These are phyloP conservation scores for Colletotrichum gigasporum DNA, from an alignment of 2,329 filamentous ascomycete species.

Conservation along the genomic window DNA sequence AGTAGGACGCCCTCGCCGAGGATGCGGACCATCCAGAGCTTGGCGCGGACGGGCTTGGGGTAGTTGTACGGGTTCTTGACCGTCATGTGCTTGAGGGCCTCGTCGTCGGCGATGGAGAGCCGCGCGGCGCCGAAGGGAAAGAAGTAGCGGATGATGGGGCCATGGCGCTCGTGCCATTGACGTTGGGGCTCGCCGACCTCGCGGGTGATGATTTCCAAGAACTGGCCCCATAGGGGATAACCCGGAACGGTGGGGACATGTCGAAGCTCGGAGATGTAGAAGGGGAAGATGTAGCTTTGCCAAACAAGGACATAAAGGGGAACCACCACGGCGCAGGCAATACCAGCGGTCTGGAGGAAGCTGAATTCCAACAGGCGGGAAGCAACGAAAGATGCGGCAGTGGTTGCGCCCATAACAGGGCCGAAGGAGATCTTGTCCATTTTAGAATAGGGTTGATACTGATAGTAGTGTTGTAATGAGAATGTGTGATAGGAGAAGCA, in stretches of 20 bases:
- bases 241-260: conserved; percentile 52
- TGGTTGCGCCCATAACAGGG: conserved; percentile 37
- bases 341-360: conserved; percentile 30
- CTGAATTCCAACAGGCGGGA: conserved; percentile 37
- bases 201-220: conserved; percentile 49
- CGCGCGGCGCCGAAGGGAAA: conserved; percentile 55
- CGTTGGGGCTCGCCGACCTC: conserved; percentile 53
- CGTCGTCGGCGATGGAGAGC: conserved; percentile 53
- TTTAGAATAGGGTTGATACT: too few relatives aligned
- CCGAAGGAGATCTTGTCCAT: conserved; percentile 35
- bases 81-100: conserved; percentile 54
- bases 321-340: conserved; percentile 30
- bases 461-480: not conserved
- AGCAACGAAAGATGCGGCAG: conserved; percentile 36
- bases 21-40: conserved; percentile 52
- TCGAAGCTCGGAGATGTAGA: conserved; percentile 51
- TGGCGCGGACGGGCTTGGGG: conserved; percentile 46
- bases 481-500: not conserved
- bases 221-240: conserved; percentile 53
- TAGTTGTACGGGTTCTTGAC: conserved; percentile 52
- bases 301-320: conserved; percentile 44
- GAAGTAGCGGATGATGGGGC: conserved; percentile 54
- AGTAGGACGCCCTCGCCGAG: conserved; percentile 54
- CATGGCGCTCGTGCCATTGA: conserved; percentile 50
- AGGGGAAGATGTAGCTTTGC: conserved; percentile 49